These are phyloP conservation scores for Papilionanthe hybrid DNA, from an alignment of 116 monocot species.

Conservation along the genomic window DNA sequence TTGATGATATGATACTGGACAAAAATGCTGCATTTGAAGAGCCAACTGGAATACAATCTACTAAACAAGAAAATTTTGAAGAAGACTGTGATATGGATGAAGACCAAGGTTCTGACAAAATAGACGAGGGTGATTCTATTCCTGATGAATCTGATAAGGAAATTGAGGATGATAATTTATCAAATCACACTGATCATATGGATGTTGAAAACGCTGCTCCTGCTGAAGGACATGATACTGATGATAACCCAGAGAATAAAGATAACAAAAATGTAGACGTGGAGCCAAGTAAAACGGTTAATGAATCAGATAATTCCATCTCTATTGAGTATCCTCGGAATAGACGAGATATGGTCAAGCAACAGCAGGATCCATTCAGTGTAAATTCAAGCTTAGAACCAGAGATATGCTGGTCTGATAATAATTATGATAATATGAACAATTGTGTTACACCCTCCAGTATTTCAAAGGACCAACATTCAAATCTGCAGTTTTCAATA, in stretches of 20 bases:
- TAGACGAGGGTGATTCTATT: slow-evolving; percentile 23
- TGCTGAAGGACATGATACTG: slow-evolving; percentile 11
- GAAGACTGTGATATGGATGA: slow-evolving; percentile 36
- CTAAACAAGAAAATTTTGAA: slow-evolving; percentile 27
- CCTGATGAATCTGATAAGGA: slow-evolving; percentile 26
- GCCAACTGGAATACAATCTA: slow-evolving; percentile 36
- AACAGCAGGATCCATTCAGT: slow-evolving; percentile 9
- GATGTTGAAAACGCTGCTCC: slow-evolving; percentile 23
- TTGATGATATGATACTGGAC: slow-evolving; percentile 39
- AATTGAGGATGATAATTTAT: slow-evolving; percentile 24
- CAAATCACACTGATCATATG: slow-evolving; percentile 18
- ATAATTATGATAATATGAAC: slow-evolving; percentile 32
- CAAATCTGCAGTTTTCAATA: slow-evolving; percentile 34
- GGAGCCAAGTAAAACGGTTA: slow-evolving; percentile 23
- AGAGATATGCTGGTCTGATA: slow-evolving; percentile 32
- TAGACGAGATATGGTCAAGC: slow-evolving; percentile 17
- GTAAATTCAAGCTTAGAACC: slow-evolving; percentile 18
- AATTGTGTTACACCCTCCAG: slow-evolving; percentile 31
- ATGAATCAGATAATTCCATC: slow-evolving; percentile 22
- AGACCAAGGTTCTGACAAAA: slow-evolving; percentile 23
- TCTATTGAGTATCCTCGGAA: slow-evolving; percentile 14
- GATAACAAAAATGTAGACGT: slow-evolving; percentile 21
- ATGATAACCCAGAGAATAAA: slow-evolving; percentile 21
- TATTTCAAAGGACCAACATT: slow-evolving; percentile 23
- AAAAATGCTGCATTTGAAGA: slow-evolving; percentile 62